Evolutionary conservation across 2,329 filamentous ascomycete species (phyloP).

Genomic region (Didymella sp.): DNA sequence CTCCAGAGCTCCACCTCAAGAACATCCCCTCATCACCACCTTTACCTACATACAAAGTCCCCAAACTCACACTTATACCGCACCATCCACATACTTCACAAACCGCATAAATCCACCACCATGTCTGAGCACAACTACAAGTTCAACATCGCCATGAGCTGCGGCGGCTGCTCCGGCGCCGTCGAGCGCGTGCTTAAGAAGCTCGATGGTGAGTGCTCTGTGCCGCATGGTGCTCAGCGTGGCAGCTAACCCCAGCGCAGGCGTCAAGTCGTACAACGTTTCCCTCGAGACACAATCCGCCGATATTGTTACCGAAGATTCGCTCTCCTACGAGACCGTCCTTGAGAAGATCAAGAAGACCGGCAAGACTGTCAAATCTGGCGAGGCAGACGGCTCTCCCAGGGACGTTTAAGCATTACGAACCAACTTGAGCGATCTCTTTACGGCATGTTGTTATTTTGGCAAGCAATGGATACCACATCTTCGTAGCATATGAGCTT

Average conservation of each 20-base stretch:
- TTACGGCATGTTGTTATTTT: slow-evolving; percentile 24
- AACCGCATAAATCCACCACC: slow-evolving; percentile 36
- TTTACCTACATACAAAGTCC: neutral
- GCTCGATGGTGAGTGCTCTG: slow-evolving; percentile 72
- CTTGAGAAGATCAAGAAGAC: slow-evolving; percentile 92
- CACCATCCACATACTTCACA: slow-evolving; percentile 3
- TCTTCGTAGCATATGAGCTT: slow-evolving; percentile 14
- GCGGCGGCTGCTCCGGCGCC: slow-evolving; percentile 94
- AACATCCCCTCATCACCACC: slow-evolving; percentile 8
- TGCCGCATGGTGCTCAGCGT: slow-evolving; percentile 9
- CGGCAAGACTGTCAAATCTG: slow-evolving; percentile 86
- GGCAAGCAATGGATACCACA: slow-evolving; percentile 29
- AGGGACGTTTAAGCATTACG: slow-evolving; percentile 35
- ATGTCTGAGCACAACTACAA: slow-evolving; percentile 85
- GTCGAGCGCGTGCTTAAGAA: slow-evolving; percentile 91
- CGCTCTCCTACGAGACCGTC: slow-evolving; percentile 78
- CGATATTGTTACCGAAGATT: slow-evolving; percentile 72
- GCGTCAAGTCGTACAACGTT: slow-evolving; percentile 85
- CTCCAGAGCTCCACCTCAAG: slow-evolving; percentile 13
- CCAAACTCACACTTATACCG: slow-evolving; percentile 6
- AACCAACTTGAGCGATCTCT: slow-evolving; percentile 12
- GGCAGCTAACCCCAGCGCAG: slow-evolving; percentile 56
- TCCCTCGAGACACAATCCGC: slow-evolving; percentile 86
- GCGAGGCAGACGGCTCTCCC: slow-evolving; percentile 68
- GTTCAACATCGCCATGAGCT: slow-evolving; percentile 94